Percentiles rank a stretch among this genome's conserved stretches.
Evolutionary conservation across 83 land plant genomes (phyloP).

Genomic region (Diphasiastrum complanatum): DNA sequence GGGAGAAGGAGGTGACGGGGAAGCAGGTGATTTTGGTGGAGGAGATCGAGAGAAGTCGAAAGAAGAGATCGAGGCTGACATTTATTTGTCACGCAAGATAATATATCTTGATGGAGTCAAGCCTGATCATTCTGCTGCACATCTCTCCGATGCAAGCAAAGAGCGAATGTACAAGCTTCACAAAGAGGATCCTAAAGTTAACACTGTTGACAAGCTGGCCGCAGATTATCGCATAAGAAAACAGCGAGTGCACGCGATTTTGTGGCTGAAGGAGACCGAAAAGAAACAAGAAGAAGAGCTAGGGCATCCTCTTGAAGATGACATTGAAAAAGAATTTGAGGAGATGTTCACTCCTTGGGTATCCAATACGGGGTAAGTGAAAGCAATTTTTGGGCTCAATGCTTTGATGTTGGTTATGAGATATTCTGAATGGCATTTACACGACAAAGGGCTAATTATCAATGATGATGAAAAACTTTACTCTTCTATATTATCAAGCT

Average conservation of each 20-base stretch:
- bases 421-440: too few species aligned
- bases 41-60: too few species aligned
- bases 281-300: constrained; percentile 55
- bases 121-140: neutral
- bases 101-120: constrained; percentile 11
- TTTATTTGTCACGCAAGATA: too few species aligned
- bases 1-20: constrained; percentile 12
- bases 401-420: too few species aligned
- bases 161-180: neutral
- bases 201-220: constrained; percentile 47
- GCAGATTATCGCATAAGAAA: constrained; percentile 67
- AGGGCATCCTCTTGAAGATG: constrained; percentile 41
- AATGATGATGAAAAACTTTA: too few species aligned
- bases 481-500: too few species aligned
- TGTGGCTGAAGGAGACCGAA: constrained; percentile 90
- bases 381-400: too few species aligned
- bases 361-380: too few species aligned
- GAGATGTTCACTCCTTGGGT: too few species aligned
- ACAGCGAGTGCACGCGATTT: constrained; percentile 76
- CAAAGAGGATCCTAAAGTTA: constrained; percentile 21
- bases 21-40: neutral
- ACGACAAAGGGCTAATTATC: too few species aligned
- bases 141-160: neutral
- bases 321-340: constrained; percentile 61
- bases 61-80: too few species aligned